Conservation (phyloP, 1,139 yeast genomes). For the Yamadazyma diospyri region DNA sequence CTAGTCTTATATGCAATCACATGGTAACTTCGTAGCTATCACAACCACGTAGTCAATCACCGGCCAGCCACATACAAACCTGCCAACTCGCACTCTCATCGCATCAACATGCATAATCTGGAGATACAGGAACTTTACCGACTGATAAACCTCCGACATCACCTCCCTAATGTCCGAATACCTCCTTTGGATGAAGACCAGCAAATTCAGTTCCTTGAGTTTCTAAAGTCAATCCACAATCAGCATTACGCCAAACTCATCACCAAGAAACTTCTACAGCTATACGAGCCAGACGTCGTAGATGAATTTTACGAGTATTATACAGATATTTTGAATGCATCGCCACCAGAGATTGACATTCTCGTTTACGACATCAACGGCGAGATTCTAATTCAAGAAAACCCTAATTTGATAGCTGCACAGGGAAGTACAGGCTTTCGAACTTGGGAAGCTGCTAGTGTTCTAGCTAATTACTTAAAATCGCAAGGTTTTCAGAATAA, state of each 20-base stretch:
- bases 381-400: conserved; percentile 49
- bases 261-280: conserved; percentile 36
- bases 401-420: conserved; percentile 65
- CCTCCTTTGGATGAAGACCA: conserved; percentile 8
- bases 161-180: conserved; percentile 5
- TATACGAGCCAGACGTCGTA: conserved; percentile 25
- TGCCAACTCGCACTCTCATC: too few relatives aligned
- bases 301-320: conserved; percentile 49
- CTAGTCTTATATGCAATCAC: too few relatives aligned
- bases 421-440: conserved; percentile 82
- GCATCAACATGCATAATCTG: too few relatives aligned
- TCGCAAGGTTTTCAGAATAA: conserved; percentile 21
- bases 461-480: conserved; percentile 37
- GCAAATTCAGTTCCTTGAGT: conserved; percentile 9
- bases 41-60: too few relatives aligned
- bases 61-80: too few relatives aligned
- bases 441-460: conserved; percentile 95
- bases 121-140: too few relatives aligned
- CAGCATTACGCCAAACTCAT: conserved; percentile 49
- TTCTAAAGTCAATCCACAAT: conserved; percentile 23
- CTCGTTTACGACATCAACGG: conserved; percentile 35
- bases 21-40: too few relatives aligned
- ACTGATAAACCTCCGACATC: conserved; percentile 16
- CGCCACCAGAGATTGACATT: conserved; percentile 1
- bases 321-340: conserved; percentile 1